Evolutionary conservation across 108 stramenopile species (phyloP).

Genomic region (Seminavis robusta): DNA sequence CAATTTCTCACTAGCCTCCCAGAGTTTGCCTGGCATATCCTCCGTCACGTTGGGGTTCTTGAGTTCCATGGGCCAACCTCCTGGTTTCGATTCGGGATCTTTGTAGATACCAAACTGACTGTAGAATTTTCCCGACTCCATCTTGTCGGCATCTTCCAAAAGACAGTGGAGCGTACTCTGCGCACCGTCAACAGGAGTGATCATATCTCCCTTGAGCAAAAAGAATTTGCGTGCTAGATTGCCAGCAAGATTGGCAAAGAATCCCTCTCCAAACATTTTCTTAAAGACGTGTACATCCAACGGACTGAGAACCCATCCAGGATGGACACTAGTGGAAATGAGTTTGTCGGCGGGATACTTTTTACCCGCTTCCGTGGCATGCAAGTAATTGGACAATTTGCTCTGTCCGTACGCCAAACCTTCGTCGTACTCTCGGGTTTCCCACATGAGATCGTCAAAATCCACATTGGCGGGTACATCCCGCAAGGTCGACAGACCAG

Average conservation of each 20-base stretch:
- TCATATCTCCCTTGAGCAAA: slow-evolving; percentile 18
- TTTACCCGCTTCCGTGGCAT: slow-evolving; percentile 18
- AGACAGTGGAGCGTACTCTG: slow-evolving; percentile 23
- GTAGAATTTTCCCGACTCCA: slow-evolving; percentile 23
- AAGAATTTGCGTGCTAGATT: slow-evolving; percentile 2
- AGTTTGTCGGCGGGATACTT: slow-evolving; percentile 20
- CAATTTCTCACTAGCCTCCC: slow-evolving; percentile 27
- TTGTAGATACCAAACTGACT: slow-evolving; percentile 24
- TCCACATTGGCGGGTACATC: slow-evolving; percentile 9
- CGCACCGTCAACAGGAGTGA: slow-evolving; percentile 13
- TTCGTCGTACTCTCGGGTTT: slow-evolving; percentile 11
- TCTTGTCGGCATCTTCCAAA: slow-evolving; percentile 17
- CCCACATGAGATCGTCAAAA: slow-evolving; percentile 31
- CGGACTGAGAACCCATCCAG: slow-evolving; percentile 22
- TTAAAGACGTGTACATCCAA: slow-evolving; percentile 12
- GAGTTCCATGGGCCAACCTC: slow-evolving; percentile 25
- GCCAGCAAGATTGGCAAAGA: not conserved
- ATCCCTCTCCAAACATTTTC: slow-evolving; percentile 9
- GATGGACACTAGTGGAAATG: slow-evolving; percentile 21
- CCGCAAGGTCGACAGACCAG: not conserved
- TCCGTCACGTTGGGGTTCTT: slow-evolving; percentile 18
- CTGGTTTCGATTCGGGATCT: slow-evolving; percentile 6
- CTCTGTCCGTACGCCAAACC: slow-evolving; percentile 12
- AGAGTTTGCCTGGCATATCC: slow-evolving; percentile 21
- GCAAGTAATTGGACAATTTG: slow-evolving; percentile 27